Evolutionary conservation across 768 basidiomycete genomes (phyloP), one percentile per base, ranked within the genome.

Genomic region (Pisolithus orientalis): DNA sequence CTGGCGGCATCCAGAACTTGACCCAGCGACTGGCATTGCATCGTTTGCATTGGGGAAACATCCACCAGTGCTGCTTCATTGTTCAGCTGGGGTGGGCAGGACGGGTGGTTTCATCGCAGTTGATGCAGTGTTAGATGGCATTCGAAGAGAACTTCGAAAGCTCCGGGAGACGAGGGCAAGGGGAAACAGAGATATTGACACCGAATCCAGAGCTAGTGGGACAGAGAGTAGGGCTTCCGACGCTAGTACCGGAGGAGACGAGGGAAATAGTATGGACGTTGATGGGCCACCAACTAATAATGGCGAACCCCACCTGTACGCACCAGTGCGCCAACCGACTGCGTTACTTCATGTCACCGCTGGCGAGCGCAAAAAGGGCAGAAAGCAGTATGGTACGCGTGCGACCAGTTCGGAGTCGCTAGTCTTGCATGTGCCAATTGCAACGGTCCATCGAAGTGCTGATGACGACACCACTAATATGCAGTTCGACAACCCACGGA

Each of bases 21-120:
- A 87, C 51, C 60, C 70, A 16, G 69, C 69, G 52, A 80, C 76
- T 0, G 87, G 86, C 0, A 70, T 87, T 47, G 76, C 79, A 16
- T 65, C 73, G 50, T 79, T 78, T 55, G 78, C 80, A 6, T 57
- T 77, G 47, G 77, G 75, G 6, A 65, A 53, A 42, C 51, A 57
- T 13, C 69, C 78, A 21, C 89, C 90, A 1, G 79, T 93, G 28
- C 64, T 94, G 44, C 67, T 94, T 57, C 92, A 94, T 65, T 94
- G 94, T 64, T 94, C 91, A 29, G 95, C 95, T 0, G 95, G 95
- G 17, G 93, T 96, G 6, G 95, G 95, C 0, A 79, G 95, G 39
- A 97, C 95, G 0, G 95, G 95, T 21, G 90, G 88, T 25, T 97
- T 91, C 66, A 93, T 97, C 62, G 83, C 90, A 7, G 81, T 95